Evolutionary conservation across 768 basidiomycete genomes (phyloP), one percentile per base, ranked within the genome.

Genomic region (Phaeotremella skinneri): DNA sequence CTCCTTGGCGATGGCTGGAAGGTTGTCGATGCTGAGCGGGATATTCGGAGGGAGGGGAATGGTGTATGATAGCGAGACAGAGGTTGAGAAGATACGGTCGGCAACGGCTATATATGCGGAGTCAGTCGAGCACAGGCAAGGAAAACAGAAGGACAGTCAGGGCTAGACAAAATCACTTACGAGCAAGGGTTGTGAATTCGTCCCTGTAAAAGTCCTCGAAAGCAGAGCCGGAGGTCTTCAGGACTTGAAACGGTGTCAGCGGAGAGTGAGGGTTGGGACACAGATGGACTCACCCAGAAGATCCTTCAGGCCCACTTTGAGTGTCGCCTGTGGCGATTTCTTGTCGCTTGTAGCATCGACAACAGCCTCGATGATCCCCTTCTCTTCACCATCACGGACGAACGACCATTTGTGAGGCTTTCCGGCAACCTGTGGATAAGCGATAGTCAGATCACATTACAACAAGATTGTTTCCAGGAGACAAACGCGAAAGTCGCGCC

Each of bases 61-160:
- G 1, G 79, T 82, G 76, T 91, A 93, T 1, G 78, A 75, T 23
- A 91, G 80, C 62, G 94, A 88, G 56, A 98, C 80, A 3, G 89
- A 84, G 1, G 94, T 97, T 17, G 88, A 89, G 79, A 98, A 87
- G 68, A 97, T 87, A 7, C 94, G 84, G 64, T 98, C 94, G 66
- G 85, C 77, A 43, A 94, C 92, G 63, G 88, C 79, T 73, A 62
- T 43, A 39, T 48, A 3, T 29, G 30, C 20, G 34, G 7, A 43
- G 25, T 20, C 25, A 23, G 43, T 29, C 6, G 17, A 48, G n/a
- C n/a, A n/a, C n/a, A n/a, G n/a, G n/a, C n/a, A n/a, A n/a, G n/a
- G 47, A 14, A 48, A 23, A 23, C 16, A 23, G 11, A 16, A 48
- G 11, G 11, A 23, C 47, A 48, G 25, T n/a, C n/a, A n/a, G n/a